Conservation (phyloP, 192 early-diverging fungal genomes). For the Coemansia pectinata region DNA sequence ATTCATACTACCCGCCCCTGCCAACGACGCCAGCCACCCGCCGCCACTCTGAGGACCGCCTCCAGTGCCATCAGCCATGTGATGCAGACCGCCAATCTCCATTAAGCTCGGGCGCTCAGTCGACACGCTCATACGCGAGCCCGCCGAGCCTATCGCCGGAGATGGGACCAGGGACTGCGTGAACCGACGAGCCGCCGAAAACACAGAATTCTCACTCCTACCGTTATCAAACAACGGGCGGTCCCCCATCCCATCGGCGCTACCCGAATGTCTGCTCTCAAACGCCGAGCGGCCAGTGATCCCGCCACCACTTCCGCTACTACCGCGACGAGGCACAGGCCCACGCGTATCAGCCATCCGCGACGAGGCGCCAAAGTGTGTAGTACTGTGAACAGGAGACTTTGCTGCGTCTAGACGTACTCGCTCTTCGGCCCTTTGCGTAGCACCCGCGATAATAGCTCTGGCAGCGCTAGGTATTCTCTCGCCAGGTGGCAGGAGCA, state of each 20-base stretch:
- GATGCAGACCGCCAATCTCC: constrained; percentile 27
- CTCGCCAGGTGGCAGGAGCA: constrained; percentile 3
- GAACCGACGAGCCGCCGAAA: constrained; percentile 16
- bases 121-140: constrained; percentile 50
- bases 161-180: constrained; percentile 31
- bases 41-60: constrained; percentile 1
- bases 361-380: not conserved
- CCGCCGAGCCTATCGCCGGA: not conserved
- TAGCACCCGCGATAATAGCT: constrained; percentile 13
- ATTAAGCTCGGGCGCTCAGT: constrained; percentile 49
- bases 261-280: not conserved
- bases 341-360: not conserved
- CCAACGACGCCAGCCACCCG: constrained; percentile 38
- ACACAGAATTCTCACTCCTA: constrained; percentile 6
- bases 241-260: not conserved
- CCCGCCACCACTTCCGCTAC: constrained; percentile 15
- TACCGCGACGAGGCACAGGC: not conserved
- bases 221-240: not conserved
- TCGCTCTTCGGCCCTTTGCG: constrained; percentile 24
- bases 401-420: constrained; percentile 8
- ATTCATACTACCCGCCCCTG: not conserved
- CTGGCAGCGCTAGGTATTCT: not conserved
- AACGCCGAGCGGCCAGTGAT: not conserved
- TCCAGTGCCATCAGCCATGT: not conserved
- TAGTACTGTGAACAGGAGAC: not conserved